These are phyloP conservation scores for Pyrrhoderma noxium DNA, from an alignment of 1,284 basidiomycete genomes.

Conservation along the genomic window DNA sequence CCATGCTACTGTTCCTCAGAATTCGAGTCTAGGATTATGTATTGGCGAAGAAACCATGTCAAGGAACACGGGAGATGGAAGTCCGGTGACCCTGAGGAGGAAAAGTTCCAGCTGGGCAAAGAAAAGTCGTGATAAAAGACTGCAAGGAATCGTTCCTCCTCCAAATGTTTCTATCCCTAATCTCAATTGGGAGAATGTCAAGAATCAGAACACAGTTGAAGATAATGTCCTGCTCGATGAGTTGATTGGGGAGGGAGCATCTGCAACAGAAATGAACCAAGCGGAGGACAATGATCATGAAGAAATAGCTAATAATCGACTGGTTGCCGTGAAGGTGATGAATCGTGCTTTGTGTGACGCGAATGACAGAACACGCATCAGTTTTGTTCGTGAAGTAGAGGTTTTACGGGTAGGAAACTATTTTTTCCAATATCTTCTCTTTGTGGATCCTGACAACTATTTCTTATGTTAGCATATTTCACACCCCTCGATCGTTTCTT, in stretches of 20 bases:
- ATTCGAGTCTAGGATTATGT: not conserved
- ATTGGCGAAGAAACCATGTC: not conserved
- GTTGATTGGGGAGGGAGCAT: constrained; percentile 19
- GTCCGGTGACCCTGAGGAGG: constrained; percentile 4
- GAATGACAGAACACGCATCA: constrained; percentile 70
- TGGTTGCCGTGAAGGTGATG: constrained; percentile 86
- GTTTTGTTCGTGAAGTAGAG: constrained; percentile 83
- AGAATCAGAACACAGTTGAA: constrained; percentile 19
- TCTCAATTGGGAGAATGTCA: constrained; percentile 9
- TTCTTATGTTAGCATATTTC: constrained; percentile 55
- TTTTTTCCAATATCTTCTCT: constrained; percentile 18
- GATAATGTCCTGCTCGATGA: constrained; percentile 18
- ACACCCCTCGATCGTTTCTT: constrained; percentile 77
- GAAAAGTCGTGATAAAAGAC: constrained; percentile 18
- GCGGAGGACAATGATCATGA: constrained; percentile 8
- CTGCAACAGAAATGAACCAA: not conserved
- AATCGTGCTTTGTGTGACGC: constrained; percentile 46
- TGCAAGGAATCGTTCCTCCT: constrained; percentile 11
- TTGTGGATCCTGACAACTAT: constrained; percentile 5
- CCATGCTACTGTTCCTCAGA: not conserved
- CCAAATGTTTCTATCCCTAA: not conserved
- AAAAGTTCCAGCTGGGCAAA: constrained; percentile 23
- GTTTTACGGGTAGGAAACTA: constrained; percentile 60
- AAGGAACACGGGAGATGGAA: no score
- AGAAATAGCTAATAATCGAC: constrained; percentile 23